Evolutionary conservation across 345 rosid species (phyloP).

Genomic region (Pugionium cornutum): DNA sequence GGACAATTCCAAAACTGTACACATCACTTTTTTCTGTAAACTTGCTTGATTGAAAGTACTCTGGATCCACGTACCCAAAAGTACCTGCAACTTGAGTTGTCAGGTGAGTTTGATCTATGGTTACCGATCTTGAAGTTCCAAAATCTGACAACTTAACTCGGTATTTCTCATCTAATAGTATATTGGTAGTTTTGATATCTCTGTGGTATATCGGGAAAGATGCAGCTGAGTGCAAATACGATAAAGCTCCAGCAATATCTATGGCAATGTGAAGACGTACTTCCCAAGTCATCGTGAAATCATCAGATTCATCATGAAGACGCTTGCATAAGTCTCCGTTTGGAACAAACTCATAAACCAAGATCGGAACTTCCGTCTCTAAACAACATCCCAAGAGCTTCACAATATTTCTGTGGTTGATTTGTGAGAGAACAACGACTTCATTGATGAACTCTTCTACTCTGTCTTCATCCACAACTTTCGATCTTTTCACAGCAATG

Average conservation of each 20-base stretch:
- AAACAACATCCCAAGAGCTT: conserved; percentile 40
- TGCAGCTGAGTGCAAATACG: conserved; percentile 35
- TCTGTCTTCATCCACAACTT: conserved; percentile 30
- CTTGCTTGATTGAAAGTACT: conserved; percentile 43
- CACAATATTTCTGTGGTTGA: conserved; percentile 39
- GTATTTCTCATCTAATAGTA: conserved; percentile 34
- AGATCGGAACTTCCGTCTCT: conserved; percentile 34
- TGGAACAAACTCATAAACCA: conserved; percentile 36
- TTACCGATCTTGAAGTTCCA: conserved; percentile 40
- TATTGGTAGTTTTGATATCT: conserved; percentile 39
- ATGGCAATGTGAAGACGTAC: conserved; percentile 18
- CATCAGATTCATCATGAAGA: conserved; percentile 31
- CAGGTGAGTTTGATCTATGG: conserved; percentile 36
- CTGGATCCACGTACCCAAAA: conserved; percentile 51
- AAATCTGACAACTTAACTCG: conserved; percentile 39
- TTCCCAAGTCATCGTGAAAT: conserved; percentile 33
- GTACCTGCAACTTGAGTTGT: conserved; percentile 48
- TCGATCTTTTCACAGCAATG: conserved; percentile 32
- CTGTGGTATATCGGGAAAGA: conserved; percentile 38
- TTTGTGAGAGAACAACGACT: conserved; percentile 35
- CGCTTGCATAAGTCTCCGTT: conserved; percentile 36
- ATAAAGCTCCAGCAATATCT: conserved; percentile 29
- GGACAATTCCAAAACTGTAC: conserved; percentile 84
- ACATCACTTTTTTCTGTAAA: conserved; percentile 56
- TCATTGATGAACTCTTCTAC: conserved; percentile 44